These are phyloP conservation scores for Fraxinus quadrangulata DNA, from an alignment of 257 asterid species.

Conservation along the genomic window DNA sequence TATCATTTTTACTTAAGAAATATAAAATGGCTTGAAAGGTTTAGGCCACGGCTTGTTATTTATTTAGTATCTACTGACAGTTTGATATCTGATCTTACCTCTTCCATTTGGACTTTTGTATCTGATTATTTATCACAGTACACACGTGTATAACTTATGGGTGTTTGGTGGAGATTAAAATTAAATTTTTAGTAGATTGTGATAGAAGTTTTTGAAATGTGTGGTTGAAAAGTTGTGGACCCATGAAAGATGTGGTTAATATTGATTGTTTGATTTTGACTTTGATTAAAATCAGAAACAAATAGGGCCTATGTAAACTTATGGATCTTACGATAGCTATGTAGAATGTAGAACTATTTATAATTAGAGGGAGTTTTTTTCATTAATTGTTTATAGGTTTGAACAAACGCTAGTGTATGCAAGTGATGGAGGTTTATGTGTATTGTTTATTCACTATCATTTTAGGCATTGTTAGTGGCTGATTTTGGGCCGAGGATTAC, in stretches of 20 bases:
- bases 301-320: background rate
- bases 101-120: background rate
- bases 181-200: no score
- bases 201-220: no score
- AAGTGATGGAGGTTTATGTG: background rate
- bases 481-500: constrained; percentile 97
- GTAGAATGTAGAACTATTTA: background rate
- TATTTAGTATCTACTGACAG: background rate
- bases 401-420: background rate
- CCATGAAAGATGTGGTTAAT: no score
- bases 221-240: no score
- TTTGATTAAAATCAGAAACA: no score
- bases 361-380: background rate
- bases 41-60: background rate
- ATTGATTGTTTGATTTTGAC: no score
- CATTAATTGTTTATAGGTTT: background rate
- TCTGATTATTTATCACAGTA: background rate
- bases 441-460: constrained; percentile 11
- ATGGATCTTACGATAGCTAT: background rate
- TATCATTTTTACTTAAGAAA: background rate
- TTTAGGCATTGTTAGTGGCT: constrained; percentile 74
- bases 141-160: background rate
- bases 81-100: background rate
- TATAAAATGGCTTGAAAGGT: constrained; percentile 1
- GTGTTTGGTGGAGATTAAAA: no score